These are phyloP conservation scores for Vitis cinerea DNA, from an alignment of 164 flowering plant genomes.

Conservation along the genomic window DNA sequence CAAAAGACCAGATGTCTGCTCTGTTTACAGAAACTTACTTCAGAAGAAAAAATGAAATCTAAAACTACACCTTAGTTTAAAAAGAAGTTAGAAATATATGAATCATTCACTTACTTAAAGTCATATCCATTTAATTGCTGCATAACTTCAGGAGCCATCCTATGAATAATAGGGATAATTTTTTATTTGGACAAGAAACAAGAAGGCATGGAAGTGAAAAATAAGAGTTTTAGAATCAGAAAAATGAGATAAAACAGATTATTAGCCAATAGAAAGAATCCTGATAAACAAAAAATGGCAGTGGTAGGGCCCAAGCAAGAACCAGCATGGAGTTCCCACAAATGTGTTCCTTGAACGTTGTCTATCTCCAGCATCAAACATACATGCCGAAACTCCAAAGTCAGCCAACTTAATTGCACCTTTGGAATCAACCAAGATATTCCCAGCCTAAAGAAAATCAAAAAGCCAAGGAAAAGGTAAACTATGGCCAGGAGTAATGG, in stretches of 20 bases:
- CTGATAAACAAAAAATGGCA: background rate
- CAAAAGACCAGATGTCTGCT: conserved; percentile 99
- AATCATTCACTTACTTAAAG: conserved; percentile 69
- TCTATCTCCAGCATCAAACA: conserved; percentile 95
- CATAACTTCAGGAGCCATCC: conserved; percentile 99
- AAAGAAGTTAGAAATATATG: background rate
- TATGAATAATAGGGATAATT: conserved; percentile 17
- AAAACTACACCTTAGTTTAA: background rate
- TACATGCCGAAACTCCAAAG: conserved; percentile 94
- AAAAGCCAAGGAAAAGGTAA: background rate
- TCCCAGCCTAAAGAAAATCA: conserved; percentile 75
- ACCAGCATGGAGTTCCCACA: conserved; percentile 99
- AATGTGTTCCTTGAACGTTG: conserved; percentile 92
- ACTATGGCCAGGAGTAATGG: background rate
- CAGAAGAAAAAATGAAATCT: background rate
- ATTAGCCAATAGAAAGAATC: conserved; percentile 5
- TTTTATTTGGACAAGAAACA: background rate
- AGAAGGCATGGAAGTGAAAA: background rate
- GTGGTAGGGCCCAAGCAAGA: background rate
- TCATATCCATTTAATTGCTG: conserved; percentile 96
- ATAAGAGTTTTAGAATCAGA: background rate
- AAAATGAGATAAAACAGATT: background rate
- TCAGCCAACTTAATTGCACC: conserved; percentile 90
- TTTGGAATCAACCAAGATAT: conserved; percentile 73
- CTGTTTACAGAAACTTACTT: conserved; percentile 42